Evolutionary conservation across 2,329 filamentous ascomycete species (phyloP), one percentile per base, ranked within the genome.

Genomic region (Amphichorda felina): DNA sequence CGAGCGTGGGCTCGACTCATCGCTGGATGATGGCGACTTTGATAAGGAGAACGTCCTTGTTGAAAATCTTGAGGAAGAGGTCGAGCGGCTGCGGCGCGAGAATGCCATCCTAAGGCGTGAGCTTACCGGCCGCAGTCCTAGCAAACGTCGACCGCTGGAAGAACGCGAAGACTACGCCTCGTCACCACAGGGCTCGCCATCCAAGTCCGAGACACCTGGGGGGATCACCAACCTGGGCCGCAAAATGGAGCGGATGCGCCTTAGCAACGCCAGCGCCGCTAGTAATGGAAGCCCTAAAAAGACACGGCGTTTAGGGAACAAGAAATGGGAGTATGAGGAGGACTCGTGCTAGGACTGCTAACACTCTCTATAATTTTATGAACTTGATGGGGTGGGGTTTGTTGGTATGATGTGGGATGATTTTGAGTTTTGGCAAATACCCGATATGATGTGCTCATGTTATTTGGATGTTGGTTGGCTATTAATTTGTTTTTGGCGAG

Each of bases 21-120:
- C 48, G 0, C 69, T 70, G 8, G 61, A 68, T 46, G 48, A 43
- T n/a, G 65, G 67, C 25, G 58, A 63, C 0, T 75, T 79, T 35
- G 64, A 70, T 1, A 79, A 82, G 46, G 72, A 79, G 50, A 79
- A 79, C 30, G 58, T 72, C 2, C 53, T 73, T 2, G 61, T 78
- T 5, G 72, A 80, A 47, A 70, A 80, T 31, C 59, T 87, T 1
- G 74, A 82, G 47, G 60, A 75, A 34, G 82, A 88, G 50, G 86
- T 87, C 37, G 76, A 82, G 40, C 64, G 72, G 3, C 63, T 89
- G 26, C 68, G 77, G 11, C 68, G 70, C 17, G 80, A 82, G 47
- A 64, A 86, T 15, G 66, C 66, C 2, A 61, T 75, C 3, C 54
- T 88, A 17, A 77, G 77, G 50, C 70, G 81, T 25, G 80, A 87